Conservation (phyloP, 306 rosid genomes). For the Mimosa bimucronata region DNA sequence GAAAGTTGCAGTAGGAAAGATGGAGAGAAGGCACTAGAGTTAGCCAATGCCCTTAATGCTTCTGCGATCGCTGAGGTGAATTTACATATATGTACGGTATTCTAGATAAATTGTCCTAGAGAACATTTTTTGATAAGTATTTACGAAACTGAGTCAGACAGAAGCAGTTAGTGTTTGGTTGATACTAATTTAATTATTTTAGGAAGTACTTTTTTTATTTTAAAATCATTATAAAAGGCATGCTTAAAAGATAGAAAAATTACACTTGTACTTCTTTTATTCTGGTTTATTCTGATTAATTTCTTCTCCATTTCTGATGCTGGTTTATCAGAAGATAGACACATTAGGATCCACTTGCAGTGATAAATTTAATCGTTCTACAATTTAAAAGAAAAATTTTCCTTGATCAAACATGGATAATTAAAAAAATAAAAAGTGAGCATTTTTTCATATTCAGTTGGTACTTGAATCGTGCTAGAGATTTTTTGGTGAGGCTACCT, state of each 20-base stretch:
- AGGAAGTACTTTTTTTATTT: neutral
- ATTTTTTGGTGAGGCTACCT: neutral
- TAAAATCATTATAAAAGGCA: neutral
- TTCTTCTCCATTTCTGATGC: neutral
- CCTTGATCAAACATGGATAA: neutral
- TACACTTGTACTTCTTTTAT: neutral
- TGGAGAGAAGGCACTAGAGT: neutral
- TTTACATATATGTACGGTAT: too few species aligned
- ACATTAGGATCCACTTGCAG: neutral
- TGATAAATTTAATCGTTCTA: neutral
- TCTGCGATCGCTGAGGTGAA: neutral
- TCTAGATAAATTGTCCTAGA: neutral
- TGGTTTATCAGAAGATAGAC: neutral
- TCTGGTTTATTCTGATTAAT: neutral
- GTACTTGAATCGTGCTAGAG: neutral
- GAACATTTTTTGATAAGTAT: neutral
- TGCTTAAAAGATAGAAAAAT: neutral
- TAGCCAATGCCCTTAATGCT: neutral
- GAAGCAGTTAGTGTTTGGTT: neutral
- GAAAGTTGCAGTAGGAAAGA: neutral
- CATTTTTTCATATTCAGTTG: neutral
- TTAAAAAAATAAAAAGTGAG: neutral
- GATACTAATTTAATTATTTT: neutral
- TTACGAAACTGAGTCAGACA: neutral
- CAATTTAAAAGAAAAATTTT: neutral